These are phyloP conservation scores for Colletotrichum costaricense DNA, from an alignment of 2,329 filamentous ascomycete species.

Conservation along the genomic window DNA sequence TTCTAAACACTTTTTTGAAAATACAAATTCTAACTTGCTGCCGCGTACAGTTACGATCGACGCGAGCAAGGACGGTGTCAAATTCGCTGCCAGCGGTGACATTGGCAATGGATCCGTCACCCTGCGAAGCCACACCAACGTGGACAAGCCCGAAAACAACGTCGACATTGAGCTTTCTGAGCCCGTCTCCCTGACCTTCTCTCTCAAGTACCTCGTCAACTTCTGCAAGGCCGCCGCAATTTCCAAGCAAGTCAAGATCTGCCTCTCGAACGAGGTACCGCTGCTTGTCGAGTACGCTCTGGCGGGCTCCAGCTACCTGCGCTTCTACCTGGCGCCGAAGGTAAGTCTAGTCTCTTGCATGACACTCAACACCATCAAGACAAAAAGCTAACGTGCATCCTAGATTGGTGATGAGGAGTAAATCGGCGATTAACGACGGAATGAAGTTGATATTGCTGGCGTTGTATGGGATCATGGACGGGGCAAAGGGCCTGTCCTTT, in stretches of 20 bases:
- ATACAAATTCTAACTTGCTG: constrained; percentile 33
- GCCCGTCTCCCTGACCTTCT: constrained; percentile 95
- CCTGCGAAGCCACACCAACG: constrained; percentile 85
- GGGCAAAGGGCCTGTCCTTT: constrained; percentile 21
- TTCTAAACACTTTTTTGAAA: neutral
- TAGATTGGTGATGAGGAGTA: constrained; percentile 56
- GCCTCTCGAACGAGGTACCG: constrained; percentile 95
- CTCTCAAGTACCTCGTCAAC: constrained; percentile 99
- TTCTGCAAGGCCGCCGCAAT: constrained; percentile 98
- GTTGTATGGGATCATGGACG: constrained; percentile 32
- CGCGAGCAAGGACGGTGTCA: constrained; percentile 95
- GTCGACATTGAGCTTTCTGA: constrained; percentile 92
- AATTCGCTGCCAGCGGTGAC: constrained; percentile 92
- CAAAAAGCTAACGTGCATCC: constrained; percentile 12
- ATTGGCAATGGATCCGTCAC: constrained; percentile 96
- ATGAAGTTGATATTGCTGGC: constrained; percentile 31
- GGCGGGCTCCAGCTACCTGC: constrained; percentile 84
- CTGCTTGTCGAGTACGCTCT: constrained; percentile 93
- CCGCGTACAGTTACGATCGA: constrained; percentile 85
- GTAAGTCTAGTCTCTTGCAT: constrained; percentile 59
- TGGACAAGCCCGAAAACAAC: constrained; percentile 88
- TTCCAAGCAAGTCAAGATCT: constrained; percentile 86
- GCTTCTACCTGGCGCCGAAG: constrained; percentile 99
- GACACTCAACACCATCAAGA: neutral
- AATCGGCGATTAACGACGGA: constrained; percentile 23